Evolutionary conservation across 805 yeast species (phyloP), one percentile per base, ranked within the genome.

Genomic region (Ogataea ganodermae): DNA sequence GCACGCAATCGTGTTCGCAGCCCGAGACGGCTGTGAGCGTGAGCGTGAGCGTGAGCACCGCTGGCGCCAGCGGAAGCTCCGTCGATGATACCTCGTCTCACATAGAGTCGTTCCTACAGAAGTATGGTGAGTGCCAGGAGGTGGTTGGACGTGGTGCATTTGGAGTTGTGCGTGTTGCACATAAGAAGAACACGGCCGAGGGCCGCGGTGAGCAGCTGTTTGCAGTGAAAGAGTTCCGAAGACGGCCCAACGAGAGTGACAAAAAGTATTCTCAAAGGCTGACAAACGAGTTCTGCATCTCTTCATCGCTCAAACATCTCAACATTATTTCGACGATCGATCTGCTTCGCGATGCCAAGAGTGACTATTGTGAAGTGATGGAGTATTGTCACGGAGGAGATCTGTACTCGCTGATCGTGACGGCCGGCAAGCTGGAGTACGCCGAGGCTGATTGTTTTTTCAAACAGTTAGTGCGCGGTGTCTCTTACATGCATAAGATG

Each of bases 71-170:
- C 17, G 33, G 33, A 16, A 14, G 18, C 17, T 30, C 30, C 16
- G 80, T 74, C 58, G 60, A 71, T 17, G 36, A 33, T 13, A 12
- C 9, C 22, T 33, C 36, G 8, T 17, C 36, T 10, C 23, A 33
- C 13, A 23, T 8, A 28, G 61, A 81, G 40, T 80, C 91, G 8
- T 86, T 92, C 65, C 85, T 82, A 7, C 91, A 90, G 57, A 87
- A 91, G 63, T 92, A 92, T 65, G 99, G 99, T 35, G 78, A 86
- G 44, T 92, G 98, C 65, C 96, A 89, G 67, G 98, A 92, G 65
- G 88, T 91, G 40, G 80, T 94, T 53, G 99, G 99, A 21, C 79
- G 87, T 43, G 98, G 98, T 17, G 83, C 97, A 0, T 92, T 87
- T 71, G 99, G 99, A 16, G 89, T 89, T 38, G 98, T 92, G 17